Evolutionary conservation across 768 basidiomycete genomes (phyloP), one percentile per base, ranked within the genome.

Genomic region (Psilocybe azurescens): DNA sequence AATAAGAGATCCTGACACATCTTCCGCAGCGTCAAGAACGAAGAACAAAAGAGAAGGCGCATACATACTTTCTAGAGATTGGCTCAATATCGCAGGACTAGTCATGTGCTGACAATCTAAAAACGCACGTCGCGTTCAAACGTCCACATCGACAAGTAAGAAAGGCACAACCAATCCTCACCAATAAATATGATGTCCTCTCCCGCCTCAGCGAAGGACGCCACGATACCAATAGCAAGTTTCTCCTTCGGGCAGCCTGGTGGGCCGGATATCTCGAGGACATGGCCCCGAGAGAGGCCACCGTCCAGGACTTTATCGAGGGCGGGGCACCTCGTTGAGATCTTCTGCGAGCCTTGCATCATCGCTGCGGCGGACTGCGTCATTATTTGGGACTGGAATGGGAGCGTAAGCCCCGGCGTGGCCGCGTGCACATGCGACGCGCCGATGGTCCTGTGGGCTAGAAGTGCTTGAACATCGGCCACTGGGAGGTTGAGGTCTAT

Each of bases 221-320:
- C 70, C 13, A 81, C 79, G 49, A 90, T 79, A 54, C 81, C 78
- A 13, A 82, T 72, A 7, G 83, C 83, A 6, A 91, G 64, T 11
- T 67, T 69, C 60, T 89, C 88, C 65, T 90, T 93, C 9, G 84
- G 82, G 41, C 84, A 82, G 52, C 91, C 91, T 0, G 91, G 91
- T 49, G 90, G 89, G 0, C 91, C 91, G 32, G 89, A 89, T 66
- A 93, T 76, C 74, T 93, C 91, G 18, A 93, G 78, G 63, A 91
- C 79, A 64, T 83, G 79, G 7, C 89, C 88, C 59, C 79, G 80
- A 57, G 77, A 74, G 49, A 93, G 73, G 14, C 91, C 91, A 49
- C 89, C 89, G 33, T 78, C 82, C 5, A 93, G 79, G 2, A 92
- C 70, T 16, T 75, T 75, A 65, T 93, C 88, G 30, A 90, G n/a